Evolutionary conservation across 139 green algal species (phyloP).

Genomic region (Diplosphaera chodatii): DNA sequence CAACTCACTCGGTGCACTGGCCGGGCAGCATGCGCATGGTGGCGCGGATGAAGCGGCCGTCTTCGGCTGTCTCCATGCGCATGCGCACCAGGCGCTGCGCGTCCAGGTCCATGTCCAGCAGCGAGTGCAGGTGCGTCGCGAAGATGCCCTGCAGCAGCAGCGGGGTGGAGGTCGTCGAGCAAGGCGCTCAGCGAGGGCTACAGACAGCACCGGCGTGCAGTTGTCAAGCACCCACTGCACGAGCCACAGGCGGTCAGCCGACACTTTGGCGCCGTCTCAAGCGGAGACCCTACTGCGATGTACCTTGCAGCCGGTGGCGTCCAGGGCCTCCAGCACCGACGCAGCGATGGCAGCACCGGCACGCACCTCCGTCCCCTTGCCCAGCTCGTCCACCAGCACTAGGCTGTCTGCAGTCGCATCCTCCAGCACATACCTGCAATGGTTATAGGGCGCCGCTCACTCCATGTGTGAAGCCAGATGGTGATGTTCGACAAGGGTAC

Average conservation of each 20-base stretch:
- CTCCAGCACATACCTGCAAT: conserved; percentile 39
- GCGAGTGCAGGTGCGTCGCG: conserved; percentile 67
- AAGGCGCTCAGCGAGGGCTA: too few relatives aligned
- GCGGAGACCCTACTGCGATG: too few relatives aligned
- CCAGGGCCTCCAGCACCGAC: conserved; percentile 62
- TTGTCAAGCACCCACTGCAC: too few relatives aligned
- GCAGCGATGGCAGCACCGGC: conserved; percentile 55
- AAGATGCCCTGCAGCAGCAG: not conserved
- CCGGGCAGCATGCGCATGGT: conserved; percentile 38
- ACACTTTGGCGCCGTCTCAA: too few relatives aligned
- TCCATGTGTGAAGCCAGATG: too few relatives aligned
- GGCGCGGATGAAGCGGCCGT: not conserved
- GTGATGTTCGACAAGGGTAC: too few relatives aligned
- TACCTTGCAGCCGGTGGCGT: conserved; percentile 30
- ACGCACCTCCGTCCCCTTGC: conserved; percentile 84
- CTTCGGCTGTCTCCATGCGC: conserved; percentile 30
- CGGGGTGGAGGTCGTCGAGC: too few relatives aligned
- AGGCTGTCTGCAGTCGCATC: conserved; percentile 45
- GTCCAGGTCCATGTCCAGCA: conserved; percentile 49
- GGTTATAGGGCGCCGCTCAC: too few relatives aligned
- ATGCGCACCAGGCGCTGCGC: conserved; percentile 22
- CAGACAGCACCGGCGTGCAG: too few relatives aligned
- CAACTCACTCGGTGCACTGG: conserved; percentile 23
- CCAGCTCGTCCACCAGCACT: conserved; percentile 87
- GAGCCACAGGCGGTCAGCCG: too few relatives aligned